Base-by-base conservation (phyloP, 2,329 filamentous ascomycete species). In the Sporothrix brunneoviolacea region DNA sequence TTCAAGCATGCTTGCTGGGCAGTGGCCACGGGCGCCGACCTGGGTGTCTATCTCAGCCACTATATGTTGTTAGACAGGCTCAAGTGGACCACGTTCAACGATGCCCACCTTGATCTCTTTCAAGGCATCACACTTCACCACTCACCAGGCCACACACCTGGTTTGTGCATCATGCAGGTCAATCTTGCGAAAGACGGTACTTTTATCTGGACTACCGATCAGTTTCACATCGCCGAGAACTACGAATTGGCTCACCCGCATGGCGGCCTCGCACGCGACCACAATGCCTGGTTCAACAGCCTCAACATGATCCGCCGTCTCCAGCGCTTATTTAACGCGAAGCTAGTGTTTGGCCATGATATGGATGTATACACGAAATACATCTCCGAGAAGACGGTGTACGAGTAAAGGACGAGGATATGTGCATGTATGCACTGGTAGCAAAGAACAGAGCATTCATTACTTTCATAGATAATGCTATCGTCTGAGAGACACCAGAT, bases 231-330 rank as follows among this genome's bases (percentile, higher is more conserved):
- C 8, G 18, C 44, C 0, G 50, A 52, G 39, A 52, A 52, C 44
- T 52, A 48, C 32, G 50, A 52, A 19, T 44, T 52, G 24, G 39
- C 24, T 4, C 50, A 52, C 16, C 50, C 50, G 3, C 50, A 52
- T 16, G 50, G 44, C 15, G 44, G 50, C 5, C 40, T 52, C 5
- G 45, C 45, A 4, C 44, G 50, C 19, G 50, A 52, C 19, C 50
- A 52, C 50, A 52, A 48, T 13, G 44, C 50, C n/a, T 48, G 50
- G 50, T 48, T 52, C 45, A 48, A 48, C 28, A 44, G 39, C 3
- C 35, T 48, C 3, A 52, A 40, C 18, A 48, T 52, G 45, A 52
- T 52, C 16, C 21, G 30, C 18, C 45, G 45, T 2, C 27, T 52
- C 13, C 44, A 52, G 35, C 39, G 50, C 5, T 16, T 52, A 21